These are phyloP conservation scores for Taphrina betulina DNA, from an alignment of 1,139 yeast species.

Conservation along the genomic window DNA sequence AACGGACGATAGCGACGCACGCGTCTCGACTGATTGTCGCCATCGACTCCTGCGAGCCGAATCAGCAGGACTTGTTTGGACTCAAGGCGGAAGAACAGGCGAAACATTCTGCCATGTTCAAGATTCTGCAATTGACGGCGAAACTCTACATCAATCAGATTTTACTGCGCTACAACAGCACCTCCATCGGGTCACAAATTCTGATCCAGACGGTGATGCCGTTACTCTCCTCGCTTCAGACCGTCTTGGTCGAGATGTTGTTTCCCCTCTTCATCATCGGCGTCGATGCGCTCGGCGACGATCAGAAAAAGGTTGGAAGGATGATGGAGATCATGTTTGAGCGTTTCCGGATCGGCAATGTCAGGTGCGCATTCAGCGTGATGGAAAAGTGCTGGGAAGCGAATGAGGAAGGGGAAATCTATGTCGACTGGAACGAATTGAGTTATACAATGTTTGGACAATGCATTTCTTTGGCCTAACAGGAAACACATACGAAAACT, in stretches of 20 bases:
- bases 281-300: not conserved
- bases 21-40: constrained; percentile 4
- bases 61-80: not conserved
- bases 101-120: not conserved
- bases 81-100: not conserved
- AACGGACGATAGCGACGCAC: constrained; percentile 2
- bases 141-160: constrained; percentile 6
- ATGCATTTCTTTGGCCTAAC: not conserved
- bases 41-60: constrained; percentile 1
- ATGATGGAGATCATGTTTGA: constrained; percentile 3
- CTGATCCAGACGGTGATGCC: constrained; percentile 4
- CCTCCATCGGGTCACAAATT: not conserved
- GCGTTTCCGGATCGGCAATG: constrained; percentile 1
- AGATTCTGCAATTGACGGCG: constrained; percentile 2
- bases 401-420: not conserved
- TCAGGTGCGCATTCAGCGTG: not conserved
- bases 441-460: not conserved
- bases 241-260: constrained; percentile 8
- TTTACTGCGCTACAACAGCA: not conserved
- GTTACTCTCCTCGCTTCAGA: not conserved
- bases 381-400: constrained; percentile 1
- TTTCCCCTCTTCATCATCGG: constrained; percentile 7
- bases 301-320: not conserved
- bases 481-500: no score
- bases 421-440: not conserved